Base-by-base conservation (phyloP, 208 protist genomes). In the Jaenimonas drosophilae region DNA sequence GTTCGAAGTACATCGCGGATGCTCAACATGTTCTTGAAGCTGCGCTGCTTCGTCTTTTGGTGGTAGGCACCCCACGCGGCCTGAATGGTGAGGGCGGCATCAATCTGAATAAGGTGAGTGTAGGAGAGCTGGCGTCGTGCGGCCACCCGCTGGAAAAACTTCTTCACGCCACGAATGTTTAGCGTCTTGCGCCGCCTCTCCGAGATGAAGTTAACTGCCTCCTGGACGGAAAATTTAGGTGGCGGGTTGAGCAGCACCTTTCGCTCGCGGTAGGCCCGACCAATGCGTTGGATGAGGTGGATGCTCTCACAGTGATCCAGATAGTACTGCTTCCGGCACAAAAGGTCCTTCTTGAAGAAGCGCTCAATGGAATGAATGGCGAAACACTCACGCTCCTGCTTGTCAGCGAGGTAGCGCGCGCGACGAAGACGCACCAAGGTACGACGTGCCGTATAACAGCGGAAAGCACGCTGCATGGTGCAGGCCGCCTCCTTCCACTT, bases 11-110 rank as follows among this genome's bases (percentile, higher is more conserved):
- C n/a, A n/a, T n/a, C n/a, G n/a, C n/a, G 14, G 7, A 14, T n/a
- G 14, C 9, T n/a, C 30, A 14, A n/a, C 9, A n/a, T 34, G 30
- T 14, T 34, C 7, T 34, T 34, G 30, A 14, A n/a, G 14, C 7
- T 14, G 30, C 37, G 16, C 6, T 6, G 23, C 23, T 42, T 6
- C 37, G 14, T 42, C 3, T n/a, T 5, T 12, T 32, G 14, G 0
- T 7, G 21, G 45, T 59, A 32, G 3, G 9, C 4, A 2, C 64
- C 53, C 77, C 77, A 87, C 7, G 65, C 47, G 0, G 60, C 59
- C 33, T 87, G 62, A 34, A 87, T 79, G 0, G 73, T 74, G 16
- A 53, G 26, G 1, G 64, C 70, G 1, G 77, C 77, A 42, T 87
- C 77, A 2, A 20, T 31, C n/a, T 41, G 27, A 28, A 69, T 31